Conservation (phyloP, 306 rosid genomes). For the Calophaca sinica region DNA sequence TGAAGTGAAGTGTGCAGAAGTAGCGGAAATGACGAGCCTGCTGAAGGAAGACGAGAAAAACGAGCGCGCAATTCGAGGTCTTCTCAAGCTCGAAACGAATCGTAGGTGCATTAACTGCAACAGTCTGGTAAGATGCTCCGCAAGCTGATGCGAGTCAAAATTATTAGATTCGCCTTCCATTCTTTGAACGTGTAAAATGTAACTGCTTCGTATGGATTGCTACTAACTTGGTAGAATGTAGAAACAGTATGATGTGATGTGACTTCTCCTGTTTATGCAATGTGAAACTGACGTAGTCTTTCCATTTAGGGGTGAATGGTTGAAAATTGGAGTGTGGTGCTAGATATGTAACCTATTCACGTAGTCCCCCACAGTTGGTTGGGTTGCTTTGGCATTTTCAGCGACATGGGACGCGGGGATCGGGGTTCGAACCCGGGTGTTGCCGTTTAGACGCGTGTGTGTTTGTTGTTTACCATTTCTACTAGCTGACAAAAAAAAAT, state of each 20-base stretch:
- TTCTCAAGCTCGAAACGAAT: conserved; percentile 80
- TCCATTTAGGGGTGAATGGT: background rate
- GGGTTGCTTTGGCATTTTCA: too few species aligned
- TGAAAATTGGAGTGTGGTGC: conserved; percentile 24
- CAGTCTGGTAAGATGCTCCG: conserved; percentile 64
- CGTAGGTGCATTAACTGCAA: conserved; percentile 94
- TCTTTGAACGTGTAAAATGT: conserved; percentile 8
- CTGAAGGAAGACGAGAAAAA: conserved; percentile 88
- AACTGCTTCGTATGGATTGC: conserved; percentile 9
- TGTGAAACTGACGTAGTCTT: background rate
- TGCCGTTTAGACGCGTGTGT: too few species aligned
- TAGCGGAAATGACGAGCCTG: conserved; percentile 70
- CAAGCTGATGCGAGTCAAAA: background rate
- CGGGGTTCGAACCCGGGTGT: too few species aligned
- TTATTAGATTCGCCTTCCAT: conserved; percentile 14
- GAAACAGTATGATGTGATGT: conserved; percentile 9
- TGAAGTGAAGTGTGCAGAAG: conserved; percentile 43
- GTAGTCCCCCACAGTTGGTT: too few species aligned
- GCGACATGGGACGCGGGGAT: too few species aligned
- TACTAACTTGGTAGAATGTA: background rate
- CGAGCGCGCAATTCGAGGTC: conserved; percentile 87
- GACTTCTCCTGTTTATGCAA: conserved; percentile 22
- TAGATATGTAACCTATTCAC: too few species aligned
- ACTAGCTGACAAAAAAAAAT: too few species aligned
- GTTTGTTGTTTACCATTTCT: too few species aligned